Evolutionary conservation across 2,329 filamentous ascomycete genomes (phyloP), one percentile per base, ranked within the genome.

Genomic region (Pestalotiopsis sp.): DNA sequence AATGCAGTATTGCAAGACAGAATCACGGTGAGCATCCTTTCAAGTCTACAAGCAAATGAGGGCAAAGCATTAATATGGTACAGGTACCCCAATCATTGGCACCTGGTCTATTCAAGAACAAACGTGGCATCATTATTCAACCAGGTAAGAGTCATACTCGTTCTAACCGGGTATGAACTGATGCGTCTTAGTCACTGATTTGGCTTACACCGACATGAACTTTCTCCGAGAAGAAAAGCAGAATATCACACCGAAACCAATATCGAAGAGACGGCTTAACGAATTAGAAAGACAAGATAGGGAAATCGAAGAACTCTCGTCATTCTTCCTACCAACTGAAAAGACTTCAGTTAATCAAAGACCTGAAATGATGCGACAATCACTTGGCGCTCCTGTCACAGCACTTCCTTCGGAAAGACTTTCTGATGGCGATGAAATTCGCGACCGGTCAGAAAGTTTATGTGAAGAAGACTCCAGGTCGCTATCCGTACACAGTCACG

Each of bases 191-290:
- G 87, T 88, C 36, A 77, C 83, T 4, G 86, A 89, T 69, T 80
- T 89, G 20, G 79, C 80, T 1, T 89, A 88, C 70, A 86, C 86
- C 31, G 80, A 85, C 64, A 85, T 87, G 82, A 75, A 79, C 9
- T 84, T 86, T 70, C 76, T 85, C 25, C 78, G 77, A 62, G 70
- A 76, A 3, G 68, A 73, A 64, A 75, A 70, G 41, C 69, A 68
- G 39, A 66, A 72, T 20, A 23, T 66, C 12, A 70, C 71, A 63
- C 70, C 74, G 52, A 76, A 76, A 57, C 64, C 69, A 31, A 68
- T 76, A 27, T 76, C 73, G 39, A 72, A 68, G 61, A 70, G 71
- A 25, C 70, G 70, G 41, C 38, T 70, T 2, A 74, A 71, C 17
- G 72, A 76, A 59, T 72, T 73, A 60, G 73, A 72, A 68, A 77